Percentiles rank a stretch among this genome's conserved stretches.
These are phyloP conservation scores for Bidens hawaiensis DNA, from an alignment of 140 eudicot genomes.

Conservation along the genomic window DNA sequence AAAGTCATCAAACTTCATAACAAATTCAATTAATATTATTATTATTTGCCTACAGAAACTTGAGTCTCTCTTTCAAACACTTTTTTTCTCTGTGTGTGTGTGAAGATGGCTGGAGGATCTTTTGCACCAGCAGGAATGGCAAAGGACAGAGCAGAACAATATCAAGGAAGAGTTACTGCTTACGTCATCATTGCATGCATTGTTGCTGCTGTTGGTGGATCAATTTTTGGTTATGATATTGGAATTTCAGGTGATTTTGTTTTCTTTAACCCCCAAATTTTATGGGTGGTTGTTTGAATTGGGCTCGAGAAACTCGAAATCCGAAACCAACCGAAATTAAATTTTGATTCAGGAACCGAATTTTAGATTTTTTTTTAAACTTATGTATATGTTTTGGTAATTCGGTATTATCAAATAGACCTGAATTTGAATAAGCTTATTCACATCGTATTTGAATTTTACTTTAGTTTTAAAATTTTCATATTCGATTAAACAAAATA, in stretches of 20 bases:
- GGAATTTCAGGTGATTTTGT: constrained; percentile 72
- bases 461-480: too few species aligned
- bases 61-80: constrained; percentile 21
- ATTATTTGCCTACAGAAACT: constrained; percentile 4
- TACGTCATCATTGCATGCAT: constrained; percentile 72
- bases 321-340: too few species aligned
- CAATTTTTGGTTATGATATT: constrained; percentile 84
- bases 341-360: too few species aligned
- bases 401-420: too few species aligned
- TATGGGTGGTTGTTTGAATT: too few species aligned
- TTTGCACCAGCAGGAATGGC: constrained; percentile 60
- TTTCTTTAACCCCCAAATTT: too few species aligned
- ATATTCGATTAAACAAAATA: too few species aligned
- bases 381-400: too few species aligned
- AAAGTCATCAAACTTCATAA: constrained; percentile 5
- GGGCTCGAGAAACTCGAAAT: too few species aligned
- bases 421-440: too few species aligned
- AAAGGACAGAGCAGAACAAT: constrained; percentile 67
- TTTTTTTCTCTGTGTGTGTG: constrained; percentile 11
- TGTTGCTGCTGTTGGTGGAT: constrained; percentile 88
- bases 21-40: constrained; percentile 6
- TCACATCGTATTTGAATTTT: too few species aligned
- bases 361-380: too few species aligned
- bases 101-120: constrained; percentile 74
- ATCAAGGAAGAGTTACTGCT: constrained; percentile 68